These are phyloP conservation scores for Immersiella caudata DNA, from an alignment of 495 filamentous ascomycete genomes.

Conservation along the genomic window DNA sequence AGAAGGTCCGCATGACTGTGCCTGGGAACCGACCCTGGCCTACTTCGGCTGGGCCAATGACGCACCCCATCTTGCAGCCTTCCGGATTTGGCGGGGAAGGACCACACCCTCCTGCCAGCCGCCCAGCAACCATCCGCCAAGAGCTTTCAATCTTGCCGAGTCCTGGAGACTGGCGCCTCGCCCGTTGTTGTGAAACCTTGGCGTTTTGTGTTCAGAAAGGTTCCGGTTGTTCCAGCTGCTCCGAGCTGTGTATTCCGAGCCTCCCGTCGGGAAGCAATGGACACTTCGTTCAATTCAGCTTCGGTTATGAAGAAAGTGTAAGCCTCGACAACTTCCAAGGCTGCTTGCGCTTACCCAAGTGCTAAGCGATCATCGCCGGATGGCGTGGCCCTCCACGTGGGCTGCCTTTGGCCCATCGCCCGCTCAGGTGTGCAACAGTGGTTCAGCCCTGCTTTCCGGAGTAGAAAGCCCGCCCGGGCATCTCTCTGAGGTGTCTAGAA, in stretches of 20 bases:
- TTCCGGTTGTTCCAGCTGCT: background rate
- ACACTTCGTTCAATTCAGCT: background rate
- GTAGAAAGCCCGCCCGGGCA: background rate
- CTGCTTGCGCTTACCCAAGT: background rate
- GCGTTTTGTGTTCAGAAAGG: constrained; percentile 1
- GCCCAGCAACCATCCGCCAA: constrained; percentile 5
- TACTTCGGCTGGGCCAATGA: constrained; percentile 21
- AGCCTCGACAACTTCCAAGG: background rate
- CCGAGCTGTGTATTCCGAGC: background rate
- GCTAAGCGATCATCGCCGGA: background rate
- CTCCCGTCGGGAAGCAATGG: too few species aligned
- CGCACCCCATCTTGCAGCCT: constrained; percentile 16
- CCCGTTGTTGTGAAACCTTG: constrained; percentile 1
- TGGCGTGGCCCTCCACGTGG: background rate
- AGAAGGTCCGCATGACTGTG: constrained; percentile 8
- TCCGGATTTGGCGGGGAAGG: constrained; percentile 16
- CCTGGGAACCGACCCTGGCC: constrained; percentile 5
- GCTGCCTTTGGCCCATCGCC: background rate
- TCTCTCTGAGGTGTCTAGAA: too few species aligned
- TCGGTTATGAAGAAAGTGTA: background rate
- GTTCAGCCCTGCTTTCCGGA: background rate
- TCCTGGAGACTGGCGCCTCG: background rate
- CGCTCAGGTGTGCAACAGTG: background rate
- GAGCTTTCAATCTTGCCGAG: background rate
- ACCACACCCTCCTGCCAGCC: background rate